These are phyloP conservation scores for Galerina sulciceps DNA, from an alignment of 768 basidiomycete species.

Conservation along the genomic window DNA sequence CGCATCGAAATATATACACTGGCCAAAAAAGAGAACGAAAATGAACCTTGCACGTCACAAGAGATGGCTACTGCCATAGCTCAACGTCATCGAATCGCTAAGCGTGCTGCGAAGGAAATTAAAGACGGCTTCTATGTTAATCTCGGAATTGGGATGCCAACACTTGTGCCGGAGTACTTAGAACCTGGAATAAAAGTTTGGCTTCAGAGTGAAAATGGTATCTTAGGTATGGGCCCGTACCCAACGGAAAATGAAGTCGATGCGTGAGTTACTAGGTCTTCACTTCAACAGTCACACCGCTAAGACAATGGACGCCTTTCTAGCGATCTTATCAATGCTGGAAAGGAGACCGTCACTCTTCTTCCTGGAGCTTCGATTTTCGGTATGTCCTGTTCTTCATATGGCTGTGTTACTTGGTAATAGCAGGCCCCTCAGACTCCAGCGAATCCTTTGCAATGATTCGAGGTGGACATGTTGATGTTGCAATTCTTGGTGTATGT, in stretches of 20 bases:
- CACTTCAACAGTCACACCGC: neutral
- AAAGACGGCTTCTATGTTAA: constrained; percentile 89
- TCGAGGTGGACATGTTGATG: constrained; percentile 93
- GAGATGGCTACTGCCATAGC: constrained; percentile 58
- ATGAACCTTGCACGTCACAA: constrained; percentile 34
- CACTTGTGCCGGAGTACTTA: constrained; percentile 81
- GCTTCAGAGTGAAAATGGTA: constrained; percentile 91
- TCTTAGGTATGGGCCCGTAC: constrained; percentile 90
- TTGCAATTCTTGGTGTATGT: constrained; percentile 89
- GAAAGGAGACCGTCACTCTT: constrained; percentile 93
- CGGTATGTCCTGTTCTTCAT: constrained; percentile 50
- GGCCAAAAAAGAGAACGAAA: constrained; percentile 48
- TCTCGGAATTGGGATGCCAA: constrained; percentile 91
- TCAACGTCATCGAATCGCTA: constrained; percentile 76
- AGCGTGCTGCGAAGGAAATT: constrained; percentile 87
- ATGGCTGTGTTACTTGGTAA: neutral
- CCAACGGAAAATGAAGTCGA: constrained; percentile 81
- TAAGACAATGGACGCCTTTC: constrained; percentile 4
- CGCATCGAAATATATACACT: constrained; percentile 77
- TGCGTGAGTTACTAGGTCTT: constrained; percentile 55
- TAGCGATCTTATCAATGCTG: constrained; percentile 92
- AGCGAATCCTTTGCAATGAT: constrained; percentile 98
- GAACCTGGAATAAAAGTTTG: constrained; percentile 79
- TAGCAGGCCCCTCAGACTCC: constrained; percentile 57
- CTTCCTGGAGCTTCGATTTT: constrained; percentile 92